These are phyloP conservation scores for Chrysanthemum makinoi DNA, from an alignment of 129 eudicot species.

Conservation along the genomic window DNA sequence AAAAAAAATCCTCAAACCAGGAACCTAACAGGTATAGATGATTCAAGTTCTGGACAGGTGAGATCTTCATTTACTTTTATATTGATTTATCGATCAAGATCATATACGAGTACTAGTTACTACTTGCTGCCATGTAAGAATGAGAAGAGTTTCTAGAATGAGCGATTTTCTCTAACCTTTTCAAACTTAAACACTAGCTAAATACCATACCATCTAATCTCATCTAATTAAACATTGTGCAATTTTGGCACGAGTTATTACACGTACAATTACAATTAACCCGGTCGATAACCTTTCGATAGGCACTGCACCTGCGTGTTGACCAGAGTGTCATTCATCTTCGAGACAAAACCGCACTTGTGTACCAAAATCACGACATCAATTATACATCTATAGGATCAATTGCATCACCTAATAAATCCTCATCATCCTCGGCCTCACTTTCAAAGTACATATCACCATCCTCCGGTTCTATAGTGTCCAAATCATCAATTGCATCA, in stretches of 20 bases:
- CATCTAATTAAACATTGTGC: neutral
- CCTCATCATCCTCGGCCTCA: conserved; percentile 42
- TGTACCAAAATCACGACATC: neutral
- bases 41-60: no score
- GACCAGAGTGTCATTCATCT: neutral
- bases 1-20: no score
- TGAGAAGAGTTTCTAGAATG: conserved; percentile 1
- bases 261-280: neutral
- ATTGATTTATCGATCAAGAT: no score
- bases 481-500: conserved; percentile 35
- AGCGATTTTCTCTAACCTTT: neutral
- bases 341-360: conserved; percentile 14
- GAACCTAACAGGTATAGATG: no score
- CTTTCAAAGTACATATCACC: conserved; percentile 46
- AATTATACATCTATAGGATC: neutral
- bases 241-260: neutral
- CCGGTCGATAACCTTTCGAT: neutral
- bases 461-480: conserved; percentile 29
- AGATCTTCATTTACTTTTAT: no score
- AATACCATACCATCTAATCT: conserved; percentile 7
- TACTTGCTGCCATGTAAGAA: neutral
- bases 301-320: neutral
- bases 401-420: conserved; percentile 16
- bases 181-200: conserved; percentile 10
- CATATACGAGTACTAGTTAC: neutral